A percentile compares a stretch with the other conserved stretches of the same genome.
These are phyloP conservation scores for Brettanomyces custersianus DNA, from an alignment of 805 yeast species.

Conservation along the genomic window DNA sequence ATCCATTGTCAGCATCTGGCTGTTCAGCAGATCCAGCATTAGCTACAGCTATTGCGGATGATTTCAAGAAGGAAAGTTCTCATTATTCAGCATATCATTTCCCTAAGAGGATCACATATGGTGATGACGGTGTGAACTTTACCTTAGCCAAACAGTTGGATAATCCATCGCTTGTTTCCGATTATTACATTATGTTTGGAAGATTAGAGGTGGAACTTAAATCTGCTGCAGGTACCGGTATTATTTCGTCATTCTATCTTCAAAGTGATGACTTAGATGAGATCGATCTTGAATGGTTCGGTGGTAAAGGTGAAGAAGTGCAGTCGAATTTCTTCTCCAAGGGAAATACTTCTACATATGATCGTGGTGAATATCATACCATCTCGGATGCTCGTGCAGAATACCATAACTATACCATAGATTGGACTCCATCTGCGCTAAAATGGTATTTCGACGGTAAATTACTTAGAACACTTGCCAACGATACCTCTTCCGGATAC, in stretches of 20 bases:
- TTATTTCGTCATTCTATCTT: conserved; percentile 71
- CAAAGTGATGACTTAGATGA: conserved; percentile 85
- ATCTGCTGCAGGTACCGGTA: conserved; percentile 72
- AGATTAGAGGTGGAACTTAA: conserved; percentile 61
- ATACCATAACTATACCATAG: conserved; percentile 73
- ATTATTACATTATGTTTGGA: conserved; percentile 86
- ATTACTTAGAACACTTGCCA: conserved; percentile 52
- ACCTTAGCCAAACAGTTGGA: conserved; percentile 56
- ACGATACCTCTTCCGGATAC: conserved; percentile 54
- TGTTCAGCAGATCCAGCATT: conserved; percentile 47
- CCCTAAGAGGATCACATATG: conserved; percentile 35
- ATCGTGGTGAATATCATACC: conserved; percentile 66
- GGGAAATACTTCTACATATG: conserved; percentile 69
- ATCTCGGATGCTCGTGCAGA: conserved; percentile 47
- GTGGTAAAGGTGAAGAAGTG: conserved; percentile 65
- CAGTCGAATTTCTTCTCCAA: conserved; percentile 78
- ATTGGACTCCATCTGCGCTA: conserved; percentile 64
- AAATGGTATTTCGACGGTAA: conserved; percentile 70
- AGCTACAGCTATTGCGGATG: conserved; percentile 42
- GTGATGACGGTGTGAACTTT: conserved; percentile 52
- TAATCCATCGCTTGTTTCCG: conserved; percentile 70
- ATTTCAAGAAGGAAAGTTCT: conserved; percentile 39
- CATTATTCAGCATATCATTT: conserved; percentile 34
- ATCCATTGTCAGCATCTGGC: conserved; percentile 21
- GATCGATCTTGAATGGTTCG: conserved; percentile 82